Evolutionary conservation across 805 yeast genomes (phyloP), one percentile per base, ranked within the genome.

Genomic region (Ogataea angusta): DNA sequence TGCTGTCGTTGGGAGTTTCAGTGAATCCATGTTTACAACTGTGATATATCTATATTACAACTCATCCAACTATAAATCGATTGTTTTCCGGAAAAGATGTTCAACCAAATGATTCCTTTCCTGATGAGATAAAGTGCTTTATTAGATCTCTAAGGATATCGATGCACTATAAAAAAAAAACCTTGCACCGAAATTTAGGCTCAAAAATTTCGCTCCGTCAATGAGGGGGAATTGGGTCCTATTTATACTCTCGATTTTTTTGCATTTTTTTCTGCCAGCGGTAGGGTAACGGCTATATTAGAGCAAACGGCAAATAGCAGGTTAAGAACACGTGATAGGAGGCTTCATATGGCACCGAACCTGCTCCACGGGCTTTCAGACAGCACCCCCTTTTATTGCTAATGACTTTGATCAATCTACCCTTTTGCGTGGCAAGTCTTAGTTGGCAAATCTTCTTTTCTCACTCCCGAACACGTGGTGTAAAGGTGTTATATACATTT

Each of bases 1-100:
- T 10, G 90, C 87, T 14, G 85, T 83, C 15, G 84, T 80, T 46
- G 91, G 91, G 46, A 82, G 73, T 48, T 82, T 79, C 46, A 83
- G 70, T 34, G 89, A 78, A 57, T 83, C 88, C 89, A 83, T 82
- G 34, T 34, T 32, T 38, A 21, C 49, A 34, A 42, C 21, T 36
- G 37, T 39, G 37, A 19, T 28, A 24, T 36, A 40, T 40, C 40
- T 44, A 44, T 47, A 44, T 44, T 44, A 44, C 40, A 38, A 29
- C 40, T 40, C 46, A 43, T 41, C 36, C 45, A 42, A 27, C 48
- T 47, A 47, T 47, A 47, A 47, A 44, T 42, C 42, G 35, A 30
- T 27, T 28, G 43, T 30, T 22, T 40, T 31, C 30, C 26, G 45
- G 53, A 49, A 53, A 56, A 53, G 60, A 54, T 44, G 49, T 30